phyloP scores from a whole-genome alignment of 768 basidiomycete genomes.

The Termitomyces sp. region DNA sequence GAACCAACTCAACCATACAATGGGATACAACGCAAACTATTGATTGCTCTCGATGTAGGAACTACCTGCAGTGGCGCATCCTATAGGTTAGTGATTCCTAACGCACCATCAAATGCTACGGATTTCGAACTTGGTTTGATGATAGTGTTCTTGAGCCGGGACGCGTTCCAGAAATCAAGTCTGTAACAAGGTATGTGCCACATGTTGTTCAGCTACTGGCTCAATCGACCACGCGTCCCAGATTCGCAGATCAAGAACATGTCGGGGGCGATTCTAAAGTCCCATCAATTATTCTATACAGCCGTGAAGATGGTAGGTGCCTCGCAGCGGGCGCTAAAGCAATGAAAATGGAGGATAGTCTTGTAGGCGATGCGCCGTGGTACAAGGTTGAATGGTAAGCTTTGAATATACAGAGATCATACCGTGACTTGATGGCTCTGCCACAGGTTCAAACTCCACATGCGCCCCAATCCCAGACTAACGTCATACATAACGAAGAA shows the following conservation, averaged over 20 bases:
- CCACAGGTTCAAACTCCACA: constrained; percentile 28
- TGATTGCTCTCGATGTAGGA: constrained; percentile 19
- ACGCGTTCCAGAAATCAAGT: constrained; percentile 16
- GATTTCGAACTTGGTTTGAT: not conserved
- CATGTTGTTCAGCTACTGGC: no score
- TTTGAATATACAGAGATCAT: not conserved
- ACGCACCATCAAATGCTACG: not conserved
- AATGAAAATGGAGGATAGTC: constrained; percentile 23
- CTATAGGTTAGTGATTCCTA: constrained; percentile 23
- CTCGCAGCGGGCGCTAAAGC: constrained; percentile 45
- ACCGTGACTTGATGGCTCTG: not conserved
- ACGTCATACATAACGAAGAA: constrained; percentile 19
- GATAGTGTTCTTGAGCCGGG: constrained; percentile 31
- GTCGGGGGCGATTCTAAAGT: constrained; percentile 41
- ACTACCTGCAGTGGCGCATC: constrained; percentile 47
- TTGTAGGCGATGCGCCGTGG: constrained; percentile 39
- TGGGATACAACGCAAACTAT: constrained; percentile 35
- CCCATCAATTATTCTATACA: constrained; percentile 43
- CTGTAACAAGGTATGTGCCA: not conserved
- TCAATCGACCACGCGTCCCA: constrained; percentile 13
- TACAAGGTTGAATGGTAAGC: constrained; percentile 44
- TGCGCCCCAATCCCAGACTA: constrained; percentile 8
- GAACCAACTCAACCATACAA: constrained; percentile 23
- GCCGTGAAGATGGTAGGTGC: constrained; percentile 26
- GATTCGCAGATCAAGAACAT: constrained; percentile 43